Evolutionary conservation across 257 asterid species (phyloP), one percentile per base, ranked within the genome.

Genomic region (Scutellaria baicalensis): DNA sequence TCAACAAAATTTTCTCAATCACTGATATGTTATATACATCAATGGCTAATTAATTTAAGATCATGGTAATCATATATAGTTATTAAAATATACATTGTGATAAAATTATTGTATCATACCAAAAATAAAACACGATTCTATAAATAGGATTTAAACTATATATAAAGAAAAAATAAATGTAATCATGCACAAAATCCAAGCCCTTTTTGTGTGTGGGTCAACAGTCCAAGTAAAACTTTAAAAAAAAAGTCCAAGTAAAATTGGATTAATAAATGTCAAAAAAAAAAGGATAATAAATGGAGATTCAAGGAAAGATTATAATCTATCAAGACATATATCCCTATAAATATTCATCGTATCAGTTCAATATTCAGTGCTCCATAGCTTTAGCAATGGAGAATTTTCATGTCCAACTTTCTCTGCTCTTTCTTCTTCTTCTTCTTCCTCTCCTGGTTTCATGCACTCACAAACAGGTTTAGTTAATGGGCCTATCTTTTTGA

Each of bases 381-480:
- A 13, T 35, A 59, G 16, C 55, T 75, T 74, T 40, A 54, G 59
- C 59, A 2, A 85, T 85, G 92, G 79, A 73, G 59, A 80, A 45
- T 27, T 71, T 75, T 52, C 64, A 8, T 43, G 1, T 67, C 43
- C 20, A 79, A 59, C 11, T 75, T 68, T 66, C 40, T 6, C 58
- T 85, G 20, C 73, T 85, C 0, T 58, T 79, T 5, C 81, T 89
- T 7, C 77, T 85, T 33, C 79, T 78, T 33, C 76, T 83, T 54
- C 77, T 72, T 66, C 87, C 91, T 17, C 36, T 84, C 51, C 77
- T 85, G n/a, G 86, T 72, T 75, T 84, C 88, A 58, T 87, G 79
- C 42, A 33, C 75, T 58, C 76, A 78, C 6, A 84, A 55, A 77
- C 86, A 88, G 92, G 97, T 90, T 39, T 36, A 27, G 50, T 77